Percentiles rank a stretch among this genome's conserved stretches.
Conservation (phyloP, 495 filamentous ascomycete genomes). For the Penicillium paradoxum region DNA sequence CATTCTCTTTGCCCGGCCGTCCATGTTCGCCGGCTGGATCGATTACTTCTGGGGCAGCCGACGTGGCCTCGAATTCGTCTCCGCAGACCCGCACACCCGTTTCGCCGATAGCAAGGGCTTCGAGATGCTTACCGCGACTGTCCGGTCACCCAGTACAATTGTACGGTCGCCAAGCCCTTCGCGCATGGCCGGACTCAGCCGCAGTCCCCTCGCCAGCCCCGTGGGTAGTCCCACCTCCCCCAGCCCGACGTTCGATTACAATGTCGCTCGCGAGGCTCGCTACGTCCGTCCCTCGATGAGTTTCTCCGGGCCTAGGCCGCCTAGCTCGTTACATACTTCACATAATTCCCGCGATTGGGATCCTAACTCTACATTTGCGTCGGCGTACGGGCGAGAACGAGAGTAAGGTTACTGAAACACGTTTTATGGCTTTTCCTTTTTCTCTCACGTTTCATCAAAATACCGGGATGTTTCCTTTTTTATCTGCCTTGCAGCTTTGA, state of each 20-base stretch:
- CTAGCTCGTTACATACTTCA: conserved; percentile 25
- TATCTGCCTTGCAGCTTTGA: not conserved
- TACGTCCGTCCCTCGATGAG: conserved; percentile 55
- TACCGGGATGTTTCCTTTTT: not conserved
- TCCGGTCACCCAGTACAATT: conserved; percentile 42
- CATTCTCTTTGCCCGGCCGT: conserved; percentile 70
- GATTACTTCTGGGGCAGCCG: conserved; percentile 52
- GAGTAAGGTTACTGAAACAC: not conserved
- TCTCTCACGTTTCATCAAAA: not conserved
- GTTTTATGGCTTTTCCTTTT: conserved; percentile 1
- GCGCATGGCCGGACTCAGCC: conserved; percentile 17
- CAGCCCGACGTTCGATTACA: conserved; percentile 30
- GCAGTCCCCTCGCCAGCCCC: conserved; percentile 13
- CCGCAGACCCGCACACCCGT: conserved; percentile 67
- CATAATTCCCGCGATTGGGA: conserved; percentile 35
- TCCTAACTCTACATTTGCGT: conserved; percentile 36
- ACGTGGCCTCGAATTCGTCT: conserved; percentile 70
- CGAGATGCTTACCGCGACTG: conserved; percentile 64
- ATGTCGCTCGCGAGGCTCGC: conserved; percentile 40
- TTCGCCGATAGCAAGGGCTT: conserved; percentile 65
- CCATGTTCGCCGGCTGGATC: conserved; percentile 80
- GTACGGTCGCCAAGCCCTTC: conserved; percentile 40
- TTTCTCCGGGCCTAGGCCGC: conserved; percentile 55
- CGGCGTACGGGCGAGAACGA: conserved; percentile 4
- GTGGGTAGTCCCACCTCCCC: no score